A percentile compares a stretch with the other conserved stretches of the same genome.
Conservation (phyloP, 2,329 filamentous ascomycete species). For the Westerdykella aurantiaca region DNA sequence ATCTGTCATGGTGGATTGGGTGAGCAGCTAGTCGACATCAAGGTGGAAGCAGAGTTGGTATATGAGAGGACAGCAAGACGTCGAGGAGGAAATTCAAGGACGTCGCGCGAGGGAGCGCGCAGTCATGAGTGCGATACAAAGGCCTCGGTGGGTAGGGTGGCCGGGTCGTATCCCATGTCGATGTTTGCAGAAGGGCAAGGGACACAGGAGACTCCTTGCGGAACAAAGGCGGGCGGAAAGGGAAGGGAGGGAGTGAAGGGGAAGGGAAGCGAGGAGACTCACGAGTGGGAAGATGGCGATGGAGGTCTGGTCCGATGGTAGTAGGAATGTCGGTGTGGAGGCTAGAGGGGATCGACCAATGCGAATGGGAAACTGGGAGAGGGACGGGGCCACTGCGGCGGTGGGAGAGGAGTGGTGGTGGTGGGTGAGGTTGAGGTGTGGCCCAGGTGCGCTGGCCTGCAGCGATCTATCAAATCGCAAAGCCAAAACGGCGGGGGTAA, state of each 20-base stretch:
- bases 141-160: conserved; percentile 26
- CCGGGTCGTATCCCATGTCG: conserved; percentile 25
- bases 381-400: too few species aligned
- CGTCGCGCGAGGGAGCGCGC: conserved; percentile 23
- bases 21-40: conserved; percentile 17
- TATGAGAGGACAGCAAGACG: conserved; percentile 6
- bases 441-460: too few species aligned
- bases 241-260: conserved; percentile 23
- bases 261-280: too few species aligned
- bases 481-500: too few species aligned
- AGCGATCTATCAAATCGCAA: too few species aligned
- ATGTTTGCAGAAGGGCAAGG: conserved; percentile 29
- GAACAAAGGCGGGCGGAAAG: conserved; percentile 27
- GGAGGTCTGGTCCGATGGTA: too few species aligned
- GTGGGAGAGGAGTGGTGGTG: too few species aligned
- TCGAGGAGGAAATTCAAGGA: conserved; percentile 9
- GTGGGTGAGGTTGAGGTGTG: too few species aligned
- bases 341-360: too few species aligned
- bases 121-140: conserved; percentile 33
- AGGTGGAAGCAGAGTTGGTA: conserved; percentile 6
- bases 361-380: too few species aligned
- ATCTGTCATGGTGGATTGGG: conserved; percentile 34
- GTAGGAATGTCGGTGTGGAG: too few species aligned
- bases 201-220: conserved; percentile 13
- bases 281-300: too few species aligned